These are phyloP conservation scores for Mediolabrus comicus DNA, from an alignment of 108 stramenopile species.

Conservation along the genomic window DNA sequence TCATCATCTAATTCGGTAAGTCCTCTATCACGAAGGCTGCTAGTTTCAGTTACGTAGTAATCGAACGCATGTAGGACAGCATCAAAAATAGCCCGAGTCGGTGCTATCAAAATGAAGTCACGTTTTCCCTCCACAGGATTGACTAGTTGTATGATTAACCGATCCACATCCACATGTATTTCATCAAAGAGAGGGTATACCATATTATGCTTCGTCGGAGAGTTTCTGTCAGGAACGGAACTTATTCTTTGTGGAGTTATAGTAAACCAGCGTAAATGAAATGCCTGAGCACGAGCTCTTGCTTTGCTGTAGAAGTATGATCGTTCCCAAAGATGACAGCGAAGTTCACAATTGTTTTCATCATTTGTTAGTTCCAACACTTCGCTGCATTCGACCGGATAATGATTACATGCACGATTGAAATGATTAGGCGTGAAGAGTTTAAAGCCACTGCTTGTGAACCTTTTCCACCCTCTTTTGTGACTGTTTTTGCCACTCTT, in stretches of 20 bases:
- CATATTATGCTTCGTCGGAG: slow-evolving; percentile 46
- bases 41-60: slow-evolving; percentile 22
- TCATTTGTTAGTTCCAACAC: slow-evolving; percentile 22
- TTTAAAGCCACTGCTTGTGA: too few relatives aligned
- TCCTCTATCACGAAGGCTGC: slow-evolving; percentile 8
- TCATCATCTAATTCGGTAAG: slow-evolving; percentile 27
- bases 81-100: slow-evolving; percentile 51
- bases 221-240: slow-evolving; percentile 56
- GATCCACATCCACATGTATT: slow-evolving; percentile 60
- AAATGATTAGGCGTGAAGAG: too few relatives aligned
- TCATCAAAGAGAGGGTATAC: slow-evolving; percentile 57
- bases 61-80: slow-evolving; percentile 52
- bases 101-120: slow-evolving; percentile 63
- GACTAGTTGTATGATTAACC: slow-evolving; percentile 56
- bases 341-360: slow-evolving; percentile 21
- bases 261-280: slow-evolving; percentile 73
- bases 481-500: not conserved
- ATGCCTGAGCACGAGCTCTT: slow-evolving; percentile 53
- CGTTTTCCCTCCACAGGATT: slow-evolving; percentile 43
- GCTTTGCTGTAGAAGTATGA: slow-evolving; percentile 71
- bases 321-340: slow-evolving; percentile 67
- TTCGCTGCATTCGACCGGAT: slow-evolving; percentile 18
- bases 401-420: too few relatives aligned
- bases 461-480: not conserved
- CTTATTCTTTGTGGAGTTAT: slow-evolving; percentile 49